phyloP scores from a whole-genome alignment of 2,329 filamentous ascomycete species.

The Neonectria punicea region DNA sequence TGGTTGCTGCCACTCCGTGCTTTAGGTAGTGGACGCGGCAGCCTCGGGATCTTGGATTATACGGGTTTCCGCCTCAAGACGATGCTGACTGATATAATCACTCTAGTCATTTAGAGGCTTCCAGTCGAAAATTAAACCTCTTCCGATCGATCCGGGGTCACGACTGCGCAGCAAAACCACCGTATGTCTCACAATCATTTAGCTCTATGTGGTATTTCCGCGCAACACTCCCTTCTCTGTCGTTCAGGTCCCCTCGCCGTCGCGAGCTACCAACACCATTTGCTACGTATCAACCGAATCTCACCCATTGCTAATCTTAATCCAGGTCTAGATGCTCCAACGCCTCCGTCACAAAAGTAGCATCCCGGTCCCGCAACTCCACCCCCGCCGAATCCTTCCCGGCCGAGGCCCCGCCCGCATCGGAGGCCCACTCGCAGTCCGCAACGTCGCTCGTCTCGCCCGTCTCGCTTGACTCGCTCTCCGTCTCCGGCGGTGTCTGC shows the following conservation, averaged over 20 bases:
- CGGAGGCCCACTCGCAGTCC: constrained; percentile 31
- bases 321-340: constrained; percentile 41
- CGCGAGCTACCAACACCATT: neutral
- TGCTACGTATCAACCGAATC: neutral
- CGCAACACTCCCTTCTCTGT: neutral
- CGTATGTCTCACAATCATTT: neutral
- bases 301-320: constrained; percentile 38
- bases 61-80: neutral
- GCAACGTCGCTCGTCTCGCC: constrained; percentile 46
- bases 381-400: constrained; percentile 23
- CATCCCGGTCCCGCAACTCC: constrained; percentile 29
- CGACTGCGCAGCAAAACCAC: neutral
- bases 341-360: constrained; percentile 34
- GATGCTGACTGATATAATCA: neutral
- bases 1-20: neutral
- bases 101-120: neutral
- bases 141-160: neutral
- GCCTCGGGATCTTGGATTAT: neutral
- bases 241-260: neutral
- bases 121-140: neutral
- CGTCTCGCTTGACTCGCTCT: constrained; percentile 62
- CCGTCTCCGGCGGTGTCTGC: constrained; percentile 65
- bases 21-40: neutral
- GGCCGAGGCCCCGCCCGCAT: constrained; percentile 25
- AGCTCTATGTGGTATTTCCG: neutral